A percentile compares a stretch with the other conserved stretches of the same genome.
Evolutionary conservation across 345 rosid genomes (phyloP).

Genomic region (Viola odorata): DNA sequence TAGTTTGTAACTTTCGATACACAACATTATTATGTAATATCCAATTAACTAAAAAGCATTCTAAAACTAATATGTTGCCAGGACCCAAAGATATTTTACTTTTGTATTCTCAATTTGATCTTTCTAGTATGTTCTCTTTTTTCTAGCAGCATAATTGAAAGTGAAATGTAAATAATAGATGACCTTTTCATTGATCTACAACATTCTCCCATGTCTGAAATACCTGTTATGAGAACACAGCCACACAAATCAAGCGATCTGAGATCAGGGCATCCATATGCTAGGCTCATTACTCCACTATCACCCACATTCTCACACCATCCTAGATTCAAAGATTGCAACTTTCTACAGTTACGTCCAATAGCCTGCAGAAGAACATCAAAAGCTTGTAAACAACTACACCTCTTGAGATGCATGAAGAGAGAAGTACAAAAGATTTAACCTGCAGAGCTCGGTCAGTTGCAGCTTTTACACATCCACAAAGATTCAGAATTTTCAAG

Average conservation of each 20-base stretch:
- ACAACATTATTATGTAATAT: too few relatives aligned
- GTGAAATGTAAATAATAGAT: neutral
- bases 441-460: conserved; percentile 84
- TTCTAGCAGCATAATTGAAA: too few relatives aligned
- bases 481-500: conserved; percentile 68
- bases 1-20: too few relatives aligned
- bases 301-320: conserved; percentile 95
- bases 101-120: too few relatives aligned
- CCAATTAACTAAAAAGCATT: too few relatives aligned
- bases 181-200: neutral
- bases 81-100: too few relatives aligned
- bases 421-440: neutral
- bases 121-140: too few relatives aligned
- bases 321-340: conserved; percentile 80
- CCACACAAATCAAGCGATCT: conserved; percentile 75
- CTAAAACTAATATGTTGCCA: too few relatives aligned
- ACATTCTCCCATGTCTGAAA: conserved; percentile 2
- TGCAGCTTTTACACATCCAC: conserved; percentile 86
- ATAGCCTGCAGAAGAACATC: conserved; percentile 50
- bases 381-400: neutral
- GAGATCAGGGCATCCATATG: conserved; percentile 87
- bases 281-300: conserved; percentile 76
- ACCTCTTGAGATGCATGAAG: neutral
- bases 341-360: conserved; percentile 63
- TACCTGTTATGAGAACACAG: conserved; percentile 83